phyloP scores from a whole-genome alignment of 768 basidiomycete genomes.

The Boletus pseudopeckii region DNA sequence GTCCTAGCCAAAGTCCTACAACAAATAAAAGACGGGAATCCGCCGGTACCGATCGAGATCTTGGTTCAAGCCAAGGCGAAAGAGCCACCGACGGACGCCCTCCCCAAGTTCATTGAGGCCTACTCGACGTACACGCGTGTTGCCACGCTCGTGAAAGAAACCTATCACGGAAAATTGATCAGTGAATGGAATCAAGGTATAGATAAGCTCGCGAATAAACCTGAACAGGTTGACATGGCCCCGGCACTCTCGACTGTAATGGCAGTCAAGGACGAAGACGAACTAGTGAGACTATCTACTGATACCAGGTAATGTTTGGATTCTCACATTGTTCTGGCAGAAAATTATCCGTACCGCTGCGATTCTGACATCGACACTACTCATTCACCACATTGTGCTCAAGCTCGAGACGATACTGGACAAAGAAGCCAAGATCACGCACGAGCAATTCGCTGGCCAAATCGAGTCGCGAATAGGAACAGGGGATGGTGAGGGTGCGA shows the following conservation, averaged over 20 bases:
- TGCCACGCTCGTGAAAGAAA: constrained; percentile 79
- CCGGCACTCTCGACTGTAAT: constrained; percentile 73
- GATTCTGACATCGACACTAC: constrained; percentile 77
- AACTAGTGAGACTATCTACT: constrained; percentile 58
- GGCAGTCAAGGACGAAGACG: constrained; percentile 88
- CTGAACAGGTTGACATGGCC: constrained; percentile 78
- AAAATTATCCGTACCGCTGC: constrained; percentile 76
- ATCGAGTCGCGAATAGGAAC: constrained; percentile 88
- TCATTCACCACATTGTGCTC: constrained; percentile 80
- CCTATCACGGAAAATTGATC: constrained; percentile 79
- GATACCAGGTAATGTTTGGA: background rate
- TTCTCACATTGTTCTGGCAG: constrained; percentile 38
- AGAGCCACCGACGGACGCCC: constrained; percentile 69
- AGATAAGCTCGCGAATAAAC: constrained; percentile 50
- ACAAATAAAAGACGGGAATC: constrained; percentile 62
- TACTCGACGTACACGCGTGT: constrained; percentile 64
- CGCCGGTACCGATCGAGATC: constrained; percentile 68
- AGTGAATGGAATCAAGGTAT: constrained; percentile 80
- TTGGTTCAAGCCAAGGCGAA: constrained; percentile 77
- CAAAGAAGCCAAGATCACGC: constrained; percentile 84
- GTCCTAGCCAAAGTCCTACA: constrained; percentile 76
- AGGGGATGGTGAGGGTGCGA: constrained; percentile 56
- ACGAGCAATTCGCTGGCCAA: constrained; percentile 80
- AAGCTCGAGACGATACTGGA: constrained; percentile 91
- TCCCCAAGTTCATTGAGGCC: constrained; percentile 61